Conservation (phyloP, 1,284 basidiomycete genomes). For the Ganoderma sinense region DNA sequence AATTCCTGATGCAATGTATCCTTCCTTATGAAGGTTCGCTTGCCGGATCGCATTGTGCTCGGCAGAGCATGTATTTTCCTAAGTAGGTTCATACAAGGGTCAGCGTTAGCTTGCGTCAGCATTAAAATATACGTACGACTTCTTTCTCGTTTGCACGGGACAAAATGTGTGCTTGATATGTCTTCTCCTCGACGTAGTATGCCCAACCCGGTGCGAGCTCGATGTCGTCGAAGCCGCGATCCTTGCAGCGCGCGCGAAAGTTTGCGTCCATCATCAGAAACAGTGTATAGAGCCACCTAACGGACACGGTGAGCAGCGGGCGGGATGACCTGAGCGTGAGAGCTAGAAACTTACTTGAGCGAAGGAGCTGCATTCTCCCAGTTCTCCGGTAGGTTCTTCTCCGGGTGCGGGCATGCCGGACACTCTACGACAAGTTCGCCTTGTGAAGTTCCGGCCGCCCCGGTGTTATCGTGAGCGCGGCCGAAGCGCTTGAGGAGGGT, state of each 20-base stretch:
- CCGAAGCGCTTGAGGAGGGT: constrained; percentile 35
- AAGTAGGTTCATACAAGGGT: constrained; percentile 8
- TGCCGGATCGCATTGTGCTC: constrained; percentile 38
- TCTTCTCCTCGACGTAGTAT: constrained; percentile 34
- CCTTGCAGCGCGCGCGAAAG: constrained; percentile 36
- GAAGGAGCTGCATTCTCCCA: constrained; percentile 26
- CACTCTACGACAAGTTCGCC: constrained; percentile 35
- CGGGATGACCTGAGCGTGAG: too few species aligned
- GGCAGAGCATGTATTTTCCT: constrained; percentile 25
- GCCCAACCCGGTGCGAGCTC: constrained; percentile 33
- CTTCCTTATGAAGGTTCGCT: constrained; percentile 31
- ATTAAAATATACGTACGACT: background rate
- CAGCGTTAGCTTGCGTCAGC: background rate
- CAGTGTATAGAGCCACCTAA: constrained; percentile 36
- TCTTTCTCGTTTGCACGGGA: constrained; percentile 10
- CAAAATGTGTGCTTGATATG: constrained; percentile 20
- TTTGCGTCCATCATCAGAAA: constrained; percentile 39
- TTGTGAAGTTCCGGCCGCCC: constrained; percentile 11
- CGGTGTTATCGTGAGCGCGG: constrained; percentile 30
- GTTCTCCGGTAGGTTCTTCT: constrained; percentile 14
- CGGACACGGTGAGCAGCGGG: too few species aligned
- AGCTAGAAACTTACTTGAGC: too few species aligned
- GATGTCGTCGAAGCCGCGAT: constrained; percentile 29
- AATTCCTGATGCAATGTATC: constrained; percentile 40
- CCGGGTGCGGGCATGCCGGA: constrained; percentile 40